Evolutionary conservation across 2,329 filamentous ascomycete genomes (phyloP), one percentile per base, ranked within the genome.

Genomic region (Ilyonectria robusta): DNA sequence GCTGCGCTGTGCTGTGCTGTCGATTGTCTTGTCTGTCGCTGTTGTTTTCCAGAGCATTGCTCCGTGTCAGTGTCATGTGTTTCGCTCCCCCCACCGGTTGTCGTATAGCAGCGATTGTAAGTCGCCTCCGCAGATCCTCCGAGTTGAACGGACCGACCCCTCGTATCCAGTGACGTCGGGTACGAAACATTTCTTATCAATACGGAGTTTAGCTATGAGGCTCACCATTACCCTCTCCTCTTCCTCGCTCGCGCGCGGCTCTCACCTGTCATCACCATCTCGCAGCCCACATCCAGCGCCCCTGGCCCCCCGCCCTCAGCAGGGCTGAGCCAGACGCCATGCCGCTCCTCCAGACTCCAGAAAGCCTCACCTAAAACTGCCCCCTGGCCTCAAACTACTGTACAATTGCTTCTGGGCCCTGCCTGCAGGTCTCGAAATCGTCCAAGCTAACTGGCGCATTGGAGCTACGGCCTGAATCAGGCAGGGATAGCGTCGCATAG

Each of bases 321-420:
- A 72, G 61, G 69, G 69, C 70, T 74, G 72, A 73, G 65, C 63
- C 66, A 63, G 42, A 62, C 66, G 48, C 59, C 59, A 73, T 71
- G 70, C 61, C 70, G 61, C 50, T 21, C 47, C 19, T 51, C 61
- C 58, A 51, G 26, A 23, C 46, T 60, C 46, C 33, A 21, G 47
- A 51, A 13, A 40, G 42, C 31, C 51, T 46, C 58, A 61, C 48
- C 21, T 46, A 47, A 53, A 42, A 51, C 33, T 8, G 17, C 31
- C 37, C 33, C 48, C 35, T 44, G 47, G 37, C 57, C 46, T 54
- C 46, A 57, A 40, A 31, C 47, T 64, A 42, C 46, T 40, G 46
- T 55, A 26, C 21, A 23, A 50, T 47, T 26, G 48, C 59, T 55
- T 40, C 23, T 44, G 5, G 50, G 33, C 23, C 42, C 29, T 50